Conservation (phyloP, 495 filamentous ascomycete species). For the Aspergillus sclerotiicarbonarius region DNA sequence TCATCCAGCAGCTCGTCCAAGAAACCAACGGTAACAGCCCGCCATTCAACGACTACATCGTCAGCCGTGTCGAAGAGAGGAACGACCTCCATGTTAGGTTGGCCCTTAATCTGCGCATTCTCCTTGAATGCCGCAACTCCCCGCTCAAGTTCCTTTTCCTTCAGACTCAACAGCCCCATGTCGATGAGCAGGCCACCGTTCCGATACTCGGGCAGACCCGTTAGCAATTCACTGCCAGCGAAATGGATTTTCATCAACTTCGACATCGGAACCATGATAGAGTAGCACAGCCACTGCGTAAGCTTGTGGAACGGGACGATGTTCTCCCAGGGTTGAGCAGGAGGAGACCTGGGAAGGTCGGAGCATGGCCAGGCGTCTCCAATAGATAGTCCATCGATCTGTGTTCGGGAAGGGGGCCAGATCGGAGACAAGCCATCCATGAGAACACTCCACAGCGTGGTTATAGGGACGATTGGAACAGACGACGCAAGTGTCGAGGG, state of each 20-base stretch:
- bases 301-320: slow-evolving; percentile 86
- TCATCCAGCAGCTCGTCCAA: slow-evolving; percentile 59
- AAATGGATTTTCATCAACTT: slow-evolving; percentile 62
- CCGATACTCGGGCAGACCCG: slow-evolving; percentile 67
- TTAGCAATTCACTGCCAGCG: slow-evolving; percentile 61
- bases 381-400: slow-evolving; percentile 82
- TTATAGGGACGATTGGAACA: slow-evolving; percentile 82
- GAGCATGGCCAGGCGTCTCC: slow-evolving; percentile 95
- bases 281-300: slow-evolving; percentile 74
- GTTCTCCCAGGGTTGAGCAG: slow-evolving; percentile 79
- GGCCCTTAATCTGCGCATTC: slow-evolving; percentile 71
- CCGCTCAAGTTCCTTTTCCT: slow-evolving; percentile 54
- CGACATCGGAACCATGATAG: slow-evolving; percentile 68
- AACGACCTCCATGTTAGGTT: slow-evolving; percentile 66
- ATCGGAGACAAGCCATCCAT: slow-evolving; percentile 85
- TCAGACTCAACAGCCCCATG: slow-evolving; percentile 60
- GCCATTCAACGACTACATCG: slow-evolving; percentile 72
- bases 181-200: slow-evolving; percentile 71
- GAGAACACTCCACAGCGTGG: slow-evolving; percentile 84
- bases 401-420: slow-evolving; percentile 87
- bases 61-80: slow-evolving; percentile 63
- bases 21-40: slow-evolving; percentile 64
- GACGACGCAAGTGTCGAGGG: slow-evolving; percentile 83
- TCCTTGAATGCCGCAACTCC: slow-evolving; percentile 69
- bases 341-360: slow-evolving; percentile 70